These are phyloP conservation scores for Eimeria maxima DNA, from an alignment of 169 alveolate species.

Conservation along the genomic window DNA sequence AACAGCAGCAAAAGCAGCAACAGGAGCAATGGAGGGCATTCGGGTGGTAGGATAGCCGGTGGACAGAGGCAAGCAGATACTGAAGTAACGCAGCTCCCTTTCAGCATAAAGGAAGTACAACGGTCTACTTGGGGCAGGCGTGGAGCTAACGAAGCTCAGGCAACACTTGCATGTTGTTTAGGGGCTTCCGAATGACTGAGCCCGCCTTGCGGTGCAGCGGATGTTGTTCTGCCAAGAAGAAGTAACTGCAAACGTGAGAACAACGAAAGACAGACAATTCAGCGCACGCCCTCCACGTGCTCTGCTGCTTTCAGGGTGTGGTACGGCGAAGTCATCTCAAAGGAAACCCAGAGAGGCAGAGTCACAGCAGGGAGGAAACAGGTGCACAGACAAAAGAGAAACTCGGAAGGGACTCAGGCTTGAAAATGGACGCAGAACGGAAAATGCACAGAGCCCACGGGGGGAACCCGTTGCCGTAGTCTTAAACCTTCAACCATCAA, in stretches of 20 bases:
- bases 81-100: neutral
- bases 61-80: neutral
- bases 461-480: neutral
- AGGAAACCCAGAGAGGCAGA: neutral
- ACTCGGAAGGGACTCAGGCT: neutral
- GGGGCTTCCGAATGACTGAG: slow-evolving; percentile 72
- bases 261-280: neutral
- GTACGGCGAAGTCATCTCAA: neutral
- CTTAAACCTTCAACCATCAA: neutral
- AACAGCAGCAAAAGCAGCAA: neutral
- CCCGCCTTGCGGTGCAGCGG: slow-evolving; percentile 82
- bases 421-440: neutral
- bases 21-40: neutral
- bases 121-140: neutral
- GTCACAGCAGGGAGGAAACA: neutral
- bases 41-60: neutral
- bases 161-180: slow-evolving; percentile 32
- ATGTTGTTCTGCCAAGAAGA: slow-evolving; percentile 80
- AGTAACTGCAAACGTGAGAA: slow-evolving; percentile 55
- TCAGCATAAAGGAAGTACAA: neutral
- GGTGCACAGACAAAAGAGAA: neutral
- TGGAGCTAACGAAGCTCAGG: neutral
- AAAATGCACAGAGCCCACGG: neutral
- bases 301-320: neutral
- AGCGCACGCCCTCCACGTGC: neutral